Percentiles rank a stretch among this genome's conserved stretches.
phyloP scores from a whole-genome alignment of 805 yeast species.

The Myxozyma monticola region DNA sequence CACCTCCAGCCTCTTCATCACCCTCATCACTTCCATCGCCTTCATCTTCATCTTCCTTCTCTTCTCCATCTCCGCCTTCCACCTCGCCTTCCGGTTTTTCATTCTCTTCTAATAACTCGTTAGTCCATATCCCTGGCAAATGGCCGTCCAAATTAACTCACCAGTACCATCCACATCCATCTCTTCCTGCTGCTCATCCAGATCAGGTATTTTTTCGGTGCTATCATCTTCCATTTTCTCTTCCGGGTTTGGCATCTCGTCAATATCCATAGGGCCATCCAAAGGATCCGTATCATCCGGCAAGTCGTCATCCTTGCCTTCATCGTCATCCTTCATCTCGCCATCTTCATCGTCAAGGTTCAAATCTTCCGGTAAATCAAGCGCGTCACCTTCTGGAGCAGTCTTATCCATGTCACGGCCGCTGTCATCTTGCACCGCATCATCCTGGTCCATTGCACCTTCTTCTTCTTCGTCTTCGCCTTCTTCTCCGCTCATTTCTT shows the following conservation, averaged over 20 bases:
- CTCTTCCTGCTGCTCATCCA: slow-evolving; percentile 32
- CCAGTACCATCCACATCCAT: slow-evolving; percentile 10
- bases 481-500: slow-evolving; percentile 38
- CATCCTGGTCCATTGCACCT: slow-evolving; percentile 37
- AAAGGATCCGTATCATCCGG: slow-evolving; percentile 39
- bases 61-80: slow-evolving; percentile 15
- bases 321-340: slow-evolving; percentile 40
- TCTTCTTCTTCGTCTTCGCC: slow-evolving; percentile 39
- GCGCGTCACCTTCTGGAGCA: slow-evolving; percentile 80
- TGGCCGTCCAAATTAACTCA: neutral
- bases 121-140: neutral
- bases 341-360: slow-evolving; percentile 81
- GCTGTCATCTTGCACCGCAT: slow-evolving; percentile 44
- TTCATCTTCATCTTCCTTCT: slow-evolving; percentile 36
- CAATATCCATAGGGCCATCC: slow-evolving; percentile 38
- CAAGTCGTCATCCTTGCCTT: slow-evolving; percentile 43
- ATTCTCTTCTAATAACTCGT: slow-evolving; percentile 1
- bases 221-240: slow-evolving; percentile 37
- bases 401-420: slow-evolving; percentile 55
- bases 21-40: slow-evolving; percentile 34
- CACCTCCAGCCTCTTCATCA: slow-evolving; percentile 39
- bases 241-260: slow-evolving; percentile 38
- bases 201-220: slow-evolving; percentile 31
- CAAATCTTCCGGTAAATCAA: slow-evolving; percentile 91
- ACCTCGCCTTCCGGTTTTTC: slow-evolving; percentile 38